These are phyloP conservation scores for Fraxinus nigra DNA, from an alignment of 305 asterid genomes.

Conservation along the genomic window DNA sequence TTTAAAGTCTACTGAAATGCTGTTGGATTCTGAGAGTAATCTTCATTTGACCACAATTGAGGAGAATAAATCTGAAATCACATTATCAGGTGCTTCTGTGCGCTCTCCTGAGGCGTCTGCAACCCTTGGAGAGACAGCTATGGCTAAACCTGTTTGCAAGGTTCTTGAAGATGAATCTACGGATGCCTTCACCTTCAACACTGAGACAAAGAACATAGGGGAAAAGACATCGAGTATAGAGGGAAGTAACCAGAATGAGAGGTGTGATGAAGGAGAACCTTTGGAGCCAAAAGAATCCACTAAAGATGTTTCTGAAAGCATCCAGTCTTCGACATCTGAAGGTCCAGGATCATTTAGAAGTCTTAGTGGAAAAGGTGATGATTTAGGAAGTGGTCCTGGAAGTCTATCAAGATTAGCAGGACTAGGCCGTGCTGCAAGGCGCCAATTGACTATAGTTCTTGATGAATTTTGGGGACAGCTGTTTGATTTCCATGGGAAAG, in stretches of 20 bases:
- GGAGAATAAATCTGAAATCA: constrained; percentile 49
- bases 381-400: constrained; percentile 79
- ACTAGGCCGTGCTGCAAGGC: constrained; percentile 92
- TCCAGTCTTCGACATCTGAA: constrained; percentile 49
- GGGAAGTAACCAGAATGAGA: constrained; percentile 43
- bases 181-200: constrained; percentile 24
- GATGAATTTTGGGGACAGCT: constrained; percentile 96
- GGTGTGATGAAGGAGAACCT: constrained; percentile 47
- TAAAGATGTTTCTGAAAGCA: constrained; percentile 47
- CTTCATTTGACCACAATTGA: constrained; percentile 39
- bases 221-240: constrained; percentile 49
- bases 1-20: constrained; percentile 55
- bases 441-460: constrained; percentile 62
- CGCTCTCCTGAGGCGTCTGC: constrained; percentile 33
- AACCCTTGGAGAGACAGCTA: constrained; percentile 27
- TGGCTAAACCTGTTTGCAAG: constrained; percentile 29
- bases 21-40: constrained; percentile 44
- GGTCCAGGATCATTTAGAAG: constrained; percentile 84
- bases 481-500: constrained; percentile 75
- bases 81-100: constrained; percentile 31
- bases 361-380: constrained; percentile 62
- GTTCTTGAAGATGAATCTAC: constrained; percentile 37
- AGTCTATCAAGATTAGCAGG: constrained; percentile 86
- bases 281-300: constrained; percentile 59
- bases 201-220: constrained; percentile 35